A percentile compares a stretch with the other conserved stretches of the same genome.
Conservation (phyloP, 1,139 yeast genomes). For the Sugiyamaella paludigena region DNA sequence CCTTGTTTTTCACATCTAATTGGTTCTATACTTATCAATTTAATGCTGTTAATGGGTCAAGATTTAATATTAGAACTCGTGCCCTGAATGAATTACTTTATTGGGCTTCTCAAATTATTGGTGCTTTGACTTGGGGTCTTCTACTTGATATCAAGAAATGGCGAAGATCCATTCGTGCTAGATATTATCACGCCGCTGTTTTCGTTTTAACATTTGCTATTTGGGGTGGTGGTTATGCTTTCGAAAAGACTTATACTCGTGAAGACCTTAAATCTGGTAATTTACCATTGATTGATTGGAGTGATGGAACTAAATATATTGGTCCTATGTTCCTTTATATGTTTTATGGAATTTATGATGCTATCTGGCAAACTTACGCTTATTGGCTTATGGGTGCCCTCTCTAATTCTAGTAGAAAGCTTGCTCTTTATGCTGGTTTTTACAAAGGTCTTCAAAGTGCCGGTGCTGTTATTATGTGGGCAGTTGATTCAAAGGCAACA, state of each 20-base stretch:
- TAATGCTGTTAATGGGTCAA: slow-evolving; percentile 55
- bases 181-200: slow-evolving; percentile 46
- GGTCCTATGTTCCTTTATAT: slow-evolving; percentile 62
- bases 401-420: slow-evolving; percentile 53
- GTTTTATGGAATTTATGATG: slow-evolving; percentile 58
- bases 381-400: slow-evolving; percentile 59
- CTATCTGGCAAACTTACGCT: slow-evolving; percentile 55
- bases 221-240: slow-evolving; percentile 63
- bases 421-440: slow-evolving; percentile 60
- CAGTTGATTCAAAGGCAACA: slow-evolving; percentile 47
- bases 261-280: slow-evolving; percentile 34
- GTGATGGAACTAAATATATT: slow-evolving; percentile 41
- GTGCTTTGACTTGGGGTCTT: slow-evolving; percentile 51
- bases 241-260: slow-evolving; percentile 48
- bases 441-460: slow-evolving; percentile 63
- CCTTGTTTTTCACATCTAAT: slow-evolving; percentile 61
- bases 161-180: slow-evolving; percentile 48
- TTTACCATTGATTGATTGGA: slow-evolving; percentile 42
- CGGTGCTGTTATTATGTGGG: slow-evolving; percentile 61
- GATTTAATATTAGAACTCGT: slow-evolving; percentile 58
- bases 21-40: slow-evolving; percentile 67
- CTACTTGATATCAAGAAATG: slow-evolving; percentile 47
- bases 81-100: slow-evolving; percentile 58
- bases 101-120: slow-evolving; percentile 61
- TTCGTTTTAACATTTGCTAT: slow-evolving; percentile 47